Evolutionary conservation across 352 stramenopile genomes (phyloP), one percentile per base, ranked within the genome.

Genomic region (Globisporangium echinulatum): DNA sequence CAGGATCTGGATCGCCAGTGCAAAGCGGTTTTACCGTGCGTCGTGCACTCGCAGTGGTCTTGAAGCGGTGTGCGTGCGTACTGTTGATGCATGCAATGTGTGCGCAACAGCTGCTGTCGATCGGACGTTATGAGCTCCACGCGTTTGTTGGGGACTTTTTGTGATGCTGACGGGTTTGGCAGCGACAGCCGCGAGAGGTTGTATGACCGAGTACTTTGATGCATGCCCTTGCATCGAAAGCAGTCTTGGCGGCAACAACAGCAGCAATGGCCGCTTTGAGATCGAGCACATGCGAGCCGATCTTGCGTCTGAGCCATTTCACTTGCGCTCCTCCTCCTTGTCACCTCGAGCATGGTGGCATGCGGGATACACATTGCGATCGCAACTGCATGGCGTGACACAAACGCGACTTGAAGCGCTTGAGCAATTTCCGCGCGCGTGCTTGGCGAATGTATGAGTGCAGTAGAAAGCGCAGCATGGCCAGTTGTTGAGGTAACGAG

Each of bases 41-140:
- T 33, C 25, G 25, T 33, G 25, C 25, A 33, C 25, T 33, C 25
- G 25, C 25, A 33, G 25, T 33, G 25, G 25, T 33, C 25, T 33
- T 33, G 25, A 33, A 33, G 25, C 25, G 25, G 25, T 9, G 17
- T 17, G 15, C 10, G 5, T 1, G 46, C 25, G 46, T 33, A 17
- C 17, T 50, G 46, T 49, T 49, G 43, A 50, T 50, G 46, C 46
- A 50, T 50, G 46, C 46, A 50, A 36, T 33, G 10, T 50, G 46
- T 17, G 46, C 17, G 15, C 46, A 14, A 50, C 7, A 13, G 46
- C 17, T 50, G 43, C 43, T 49, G 14, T 19, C 46, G 46, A 50
- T 50, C 46, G 11, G 46, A 50, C 46, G 43, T 48, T 48, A 48
- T 48, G 43, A 33, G 25, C 25, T 33, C 25, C 25, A 33, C 25